Conservation (phyloP, 805 yeast species). For the Candida awuae region DNA sequence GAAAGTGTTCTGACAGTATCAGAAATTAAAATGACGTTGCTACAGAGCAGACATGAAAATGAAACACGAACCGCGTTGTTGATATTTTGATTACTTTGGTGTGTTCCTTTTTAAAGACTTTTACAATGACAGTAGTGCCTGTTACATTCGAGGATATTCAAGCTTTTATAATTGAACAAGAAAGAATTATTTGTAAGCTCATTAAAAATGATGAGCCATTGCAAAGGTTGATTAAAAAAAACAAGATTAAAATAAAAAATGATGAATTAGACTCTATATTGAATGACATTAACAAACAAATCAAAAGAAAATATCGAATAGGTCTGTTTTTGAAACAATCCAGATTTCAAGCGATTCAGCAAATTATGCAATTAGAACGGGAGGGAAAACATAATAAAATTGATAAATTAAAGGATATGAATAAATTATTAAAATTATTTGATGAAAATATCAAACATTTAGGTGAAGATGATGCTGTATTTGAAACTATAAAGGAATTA, state of each 20-base stretch:
- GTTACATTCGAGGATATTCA: slow-evolving; percentile 22
- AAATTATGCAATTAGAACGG: slow-evolving; percentile 23
- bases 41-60: too few relatives aligned
- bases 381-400: slow-evolving; percentile 10
- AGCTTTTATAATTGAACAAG: slow-evolving; percentile 20
- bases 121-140: slow-evolving; percentile 7
- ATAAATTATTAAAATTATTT: slow-evolving; percentile 23
- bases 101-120: not conserved
- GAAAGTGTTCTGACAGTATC: too few relatives aligned
- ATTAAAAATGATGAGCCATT: slow-evolving; percentile 13
- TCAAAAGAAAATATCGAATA: slow-evolving; percentile 14
- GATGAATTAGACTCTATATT: slow-evolving; percentile 8
- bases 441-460: slow-evolving; percentile 19
- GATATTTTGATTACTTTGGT: not conserved
- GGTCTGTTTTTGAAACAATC: slow-evolving; percentile 26
- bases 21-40: too few relatives aligned
- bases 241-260: slow-evolving; percentile 5
- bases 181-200: slow-evolving; percentile 16
- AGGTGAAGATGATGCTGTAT: slow-evolving; percentile 11
- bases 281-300: slow-evolving; percentile 3
- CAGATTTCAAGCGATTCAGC: slow-evolving; percentile 24
- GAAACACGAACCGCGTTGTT: too few relatives aligned
- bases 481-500: slow-evolving; percentile 23
- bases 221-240: slow-evolving; percentile 8
- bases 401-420: slow-evolving; percentile 21